Percentiles rank a stretch among this genome's conserved stretches.
Evolutionary conservation across 2,329 filamentous ascomycete genomes (phyloP).

Genomic region (Dryadomyces sulphureus): DNA sequence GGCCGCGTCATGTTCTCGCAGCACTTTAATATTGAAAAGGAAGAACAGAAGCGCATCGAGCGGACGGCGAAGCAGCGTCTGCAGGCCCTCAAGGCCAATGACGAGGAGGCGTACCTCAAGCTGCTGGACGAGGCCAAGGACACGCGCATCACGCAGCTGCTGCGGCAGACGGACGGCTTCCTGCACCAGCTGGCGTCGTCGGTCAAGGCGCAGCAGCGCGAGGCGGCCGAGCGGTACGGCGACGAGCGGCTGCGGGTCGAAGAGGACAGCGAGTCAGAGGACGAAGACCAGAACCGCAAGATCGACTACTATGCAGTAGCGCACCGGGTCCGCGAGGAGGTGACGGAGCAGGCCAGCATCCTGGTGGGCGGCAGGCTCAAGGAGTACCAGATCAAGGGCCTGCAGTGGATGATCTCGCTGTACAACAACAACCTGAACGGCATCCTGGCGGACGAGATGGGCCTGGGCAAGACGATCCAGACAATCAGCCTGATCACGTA

Average conservation of each 20-base stretch:
- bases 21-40: conserved; percentile 94
- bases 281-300: conserved; percentile 59
- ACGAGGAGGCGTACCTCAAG: conserved; percentile 97
- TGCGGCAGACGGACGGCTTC: conserved; percentile 96
- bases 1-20: conserved; percentile 79
- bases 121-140: conserved; percentile 97
- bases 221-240: conserved; percentile 64
- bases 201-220: conserved; percentile 85
- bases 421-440: conserved; percentile 99
- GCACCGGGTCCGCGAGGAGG: conserved; percentile 87
- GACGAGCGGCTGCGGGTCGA: conserved; percentile 41
- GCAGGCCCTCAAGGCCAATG: conserved; percentile 94
- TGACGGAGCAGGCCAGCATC: conserved; percentile 67
- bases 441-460: conserved; percentile 98
- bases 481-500: conserved; percentile 97
- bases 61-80: conserved; percentile 98
- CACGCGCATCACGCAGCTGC: conserved; percentile 93
- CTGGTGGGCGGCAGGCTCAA: conserved; percentile 87
- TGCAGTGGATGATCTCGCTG: conserved; percentile 98
- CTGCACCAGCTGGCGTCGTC: conserved; percentile 88
- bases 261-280: conserved; percentile 53
- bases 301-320: conserved; percentile 98
- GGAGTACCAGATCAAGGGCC: conserved; percentile 95
- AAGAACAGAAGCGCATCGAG: conserved; percentile 97
- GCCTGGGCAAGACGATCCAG: conserved; percentile 98